phyloP scores from a whole-genome alignment of 345 rosid genomes.

The Acer negundo region DNA sequence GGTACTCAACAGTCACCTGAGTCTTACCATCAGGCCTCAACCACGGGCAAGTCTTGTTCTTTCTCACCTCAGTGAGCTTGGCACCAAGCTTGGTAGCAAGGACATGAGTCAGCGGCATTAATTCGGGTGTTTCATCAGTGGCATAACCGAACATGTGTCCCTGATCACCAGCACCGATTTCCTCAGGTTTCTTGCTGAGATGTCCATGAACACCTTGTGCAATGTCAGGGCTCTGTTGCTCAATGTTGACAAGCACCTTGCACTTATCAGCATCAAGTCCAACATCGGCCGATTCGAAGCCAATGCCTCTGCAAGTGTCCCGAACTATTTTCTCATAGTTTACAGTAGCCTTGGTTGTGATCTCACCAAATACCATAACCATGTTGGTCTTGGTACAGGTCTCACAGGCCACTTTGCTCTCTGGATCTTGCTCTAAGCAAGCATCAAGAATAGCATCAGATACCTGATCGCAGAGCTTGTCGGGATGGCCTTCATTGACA shows the following conservation, averaged over 20 bases:
- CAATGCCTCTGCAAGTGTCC: constrained; percentile 74
- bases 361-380: constrained; percentile 88
- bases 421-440: constrained; percentile 80
- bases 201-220: constrained; percentile 89
- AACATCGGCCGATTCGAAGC: constrained; percentile 68
- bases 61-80: constrained; percentile 79
- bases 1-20: constrained; percentile 77
- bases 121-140: constrained; percentile 75
- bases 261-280: constrained; percentile 79
- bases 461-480: constrained; percentile 83
- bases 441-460: constrained; percentile 88
- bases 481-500: constrained; percentile 84
- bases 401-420: constrained; percentile 85
- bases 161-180: constrained; percentile 88
- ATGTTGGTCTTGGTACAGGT: constrained; percentile 83
- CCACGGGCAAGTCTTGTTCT: constrained; percentile 77
- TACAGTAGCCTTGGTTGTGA: constrained; percentile 70
- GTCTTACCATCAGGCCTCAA: constrained; percentile 88
- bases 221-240: constrained; percentile 82
- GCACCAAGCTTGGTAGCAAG: constrained; percentile 83
- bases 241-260: constrained; percentile 74
- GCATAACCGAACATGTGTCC: constrained; percentile 89
- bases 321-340: constrained; percentile 78
- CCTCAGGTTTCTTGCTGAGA: constrained; percentile 75
- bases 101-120: constrained; percentile 81